Evolutionary conservation across 768 basidiomycete genomes (phyloP).

Genomic region (Mrakia hoshinonis): DNA sequence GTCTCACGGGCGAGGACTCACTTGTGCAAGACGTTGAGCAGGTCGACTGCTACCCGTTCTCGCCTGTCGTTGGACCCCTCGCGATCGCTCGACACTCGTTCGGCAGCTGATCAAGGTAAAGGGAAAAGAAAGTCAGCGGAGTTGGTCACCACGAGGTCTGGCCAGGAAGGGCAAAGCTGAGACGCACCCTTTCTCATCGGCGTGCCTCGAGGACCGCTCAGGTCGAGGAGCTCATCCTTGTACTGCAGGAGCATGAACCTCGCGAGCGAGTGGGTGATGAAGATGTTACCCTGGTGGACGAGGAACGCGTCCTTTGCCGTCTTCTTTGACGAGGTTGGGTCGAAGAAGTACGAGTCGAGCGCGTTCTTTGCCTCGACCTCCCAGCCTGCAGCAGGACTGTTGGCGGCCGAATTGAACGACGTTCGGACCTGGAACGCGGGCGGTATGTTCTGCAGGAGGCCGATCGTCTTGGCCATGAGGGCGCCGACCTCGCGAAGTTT

Average conservation of each 20-base stretch:
- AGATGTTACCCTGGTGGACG: conserved; percentile 86
- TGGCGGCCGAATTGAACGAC: conserved; percentile 31
- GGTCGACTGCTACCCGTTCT: conserved; percentile 76
- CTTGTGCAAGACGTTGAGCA: conserved; percentile 72
- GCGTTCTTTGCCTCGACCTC: conserved; percentile 75
- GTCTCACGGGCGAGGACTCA: background rate
- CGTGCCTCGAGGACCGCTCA: conserved; percentile 45
- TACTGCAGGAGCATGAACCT: conserved; percentile 49
- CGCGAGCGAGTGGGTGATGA: conserved; percentile 64
- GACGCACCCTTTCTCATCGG: conserved; percentile 13
- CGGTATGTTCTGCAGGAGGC: conserved; percentile 66
- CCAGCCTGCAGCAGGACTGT: conserved; percentile 50
- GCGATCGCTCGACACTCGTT: background rate
- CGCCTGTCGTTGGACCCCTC: conserved; percentile 48
- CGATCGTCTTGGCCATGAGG: conserved; percentile 64
- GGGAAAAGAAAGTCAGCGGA: background rate
- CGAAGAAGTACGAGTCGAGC: conserved; percentile 83
- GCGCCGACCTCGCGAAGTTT: conserved; percentile 70
- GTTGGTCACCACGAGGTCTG: background rate
- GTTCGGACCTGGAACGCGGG: conserved; percentile 61
- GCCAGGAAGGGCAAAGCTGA: background rate
- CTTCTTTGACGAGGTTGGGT: conserved; percentile 74
- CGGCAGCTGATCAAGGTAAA: background rate
- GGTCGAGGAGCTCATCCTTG: conserved; percentile 68
- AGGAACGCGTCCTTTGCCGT: conserved; percentile 82